These are phyloP conservation scores for Lagenidium sp. DNA, from an alignment of 352 stramenopile genomes.

Conservation along the genomic window DNA sequence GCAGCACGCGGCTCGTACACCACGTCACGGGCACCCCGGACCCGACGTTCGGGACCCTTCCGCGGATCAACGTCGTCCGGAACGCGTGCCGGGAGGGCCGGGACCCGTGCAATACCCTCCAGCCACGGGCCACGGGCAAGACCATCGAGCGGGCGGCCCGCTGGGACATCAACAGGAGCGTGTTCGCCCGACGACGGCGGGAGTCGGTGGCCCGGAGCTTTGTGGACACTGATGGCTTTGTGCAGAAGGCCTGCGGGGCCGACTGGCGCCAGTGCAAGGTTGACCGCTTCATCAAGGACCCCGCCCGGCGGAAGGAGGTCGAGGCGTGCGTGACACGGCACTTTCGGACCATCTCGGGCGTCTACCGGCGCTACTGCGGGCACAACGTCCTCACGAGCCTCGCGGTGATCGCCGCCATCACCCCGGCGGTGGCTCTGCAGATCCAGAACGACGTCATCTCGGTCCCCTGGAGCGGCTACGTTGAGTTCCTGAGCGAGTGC, in stretches of 20 bases:
- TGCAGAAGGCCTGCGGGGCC: constrained; percentile 49
- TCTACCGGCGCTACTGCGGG: constrained; percentile 59
- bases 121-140: constrained; percentile 40
- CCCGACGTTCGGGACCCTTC: constrained; percentile 19
- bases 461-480: constrained; percentile 62
- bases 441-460: constrained; percentile 61
- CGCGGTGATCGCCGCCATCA: constrained; percentile 26
- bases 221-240: constrained; percentile 57
- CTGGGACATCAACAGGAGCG: constrained; percentile 80
- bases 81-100: constrained; percentile 37
- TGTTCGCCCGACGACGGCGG: constrained; percentile 50
- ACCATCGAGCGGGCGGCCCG: constrained; percentile 20
- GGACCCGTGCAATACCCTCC: constrained; percentile 64
- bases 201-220: constrained; percentile 52
- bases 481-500: constrained; percentile 55
- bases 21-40: neutral
- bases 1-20: constrained; percentile 16
- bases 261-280: constrained; percentile 74
- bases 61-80: constrained; percentile 46
- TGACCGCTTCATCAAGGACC: constrained; percentile 66
- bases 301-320: constrained; percentile 40
- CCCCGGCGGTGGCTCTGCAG: constrained; percentile 30
- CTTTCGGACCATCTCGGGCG: constrained; percentile 44
- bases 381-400: constrained; percentile 49
- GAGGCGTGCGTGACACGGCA: constrained; percentile 38